Conservation (phyloP, 208 protist species). For the Trypanosoma conorhini region DNA sequence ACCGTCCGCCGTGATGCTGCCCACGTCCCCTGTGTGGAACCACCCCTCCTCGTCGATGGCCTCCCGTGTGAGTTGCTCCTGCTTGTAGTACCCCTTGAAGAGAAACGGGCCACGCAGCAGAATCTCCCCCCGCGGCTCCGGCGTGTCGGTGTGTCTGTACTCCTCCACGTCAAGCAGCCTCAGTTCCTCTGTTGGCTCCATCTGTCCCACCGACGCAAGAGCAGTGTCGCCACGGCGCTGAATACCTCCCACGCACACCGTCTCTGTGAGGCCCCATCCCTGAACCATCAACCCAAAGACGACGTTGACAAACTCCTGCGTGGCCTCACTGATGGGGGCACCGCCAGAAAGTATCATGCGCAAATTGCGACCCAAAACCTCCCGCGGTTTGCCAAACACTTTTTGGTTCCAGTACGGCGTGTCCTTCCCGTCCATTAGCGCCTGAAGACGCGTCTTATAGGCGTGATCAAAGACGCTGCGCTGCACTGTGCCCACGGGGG, state of each 20-base stretch:
- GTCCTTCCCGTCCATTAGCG: conserved; percentile 60
- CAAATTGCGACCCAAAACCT: conserved; percentile 73
- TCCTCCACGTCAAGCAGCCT: conserved; percentile 81
- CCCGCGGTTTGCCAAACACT: conserved; percentile 71
- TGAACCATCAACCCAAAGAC: conserved; percentile 58
- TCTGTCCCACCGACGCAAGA: conserved; percentile 15
- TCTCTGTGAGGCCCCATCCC: conserved; percentile 78
- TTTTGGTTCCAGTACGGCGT: conserved; percentile 74
- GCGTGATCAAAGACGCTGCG: conserved; percentile 62
- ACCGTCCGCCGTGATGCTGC: conserved; percentile 36
- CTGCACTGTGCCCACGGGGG: conserved; percentile 32
- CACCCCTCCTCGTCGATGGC: conserved; percentile 66
- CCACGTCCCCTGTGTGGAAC: conserved; percentile 56
- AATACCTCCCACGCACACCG: conserved; percentile 35
- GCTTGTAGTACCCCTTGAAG: conserved; percentile 84
- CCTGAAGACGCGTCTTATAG: conserved; percentile 52
- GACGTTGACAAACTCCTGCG: conserved; percentile 74
- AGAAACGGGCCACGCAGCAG: conserved; percentile 65
- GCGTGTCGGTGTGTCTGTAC: conserved; percentile 46
- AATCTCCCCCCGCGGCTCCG: conserved; percentile 70
- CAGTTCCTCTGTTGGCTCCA: conserved; percentile 34
- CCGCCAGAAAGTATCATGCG: conserved; percentile 56
- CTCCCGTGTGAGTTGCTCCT: conserved; percentile 68
- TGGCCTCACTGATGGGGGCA: conserved; percentile 44
- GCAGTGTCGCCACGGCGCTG: conserved; percentile 34